Evolutionary conservation across 192 early-diverging fungal species (phyloP), one percentile per base, ranked within the genome.

Genomic region (Coemansia reversa): DNA sequence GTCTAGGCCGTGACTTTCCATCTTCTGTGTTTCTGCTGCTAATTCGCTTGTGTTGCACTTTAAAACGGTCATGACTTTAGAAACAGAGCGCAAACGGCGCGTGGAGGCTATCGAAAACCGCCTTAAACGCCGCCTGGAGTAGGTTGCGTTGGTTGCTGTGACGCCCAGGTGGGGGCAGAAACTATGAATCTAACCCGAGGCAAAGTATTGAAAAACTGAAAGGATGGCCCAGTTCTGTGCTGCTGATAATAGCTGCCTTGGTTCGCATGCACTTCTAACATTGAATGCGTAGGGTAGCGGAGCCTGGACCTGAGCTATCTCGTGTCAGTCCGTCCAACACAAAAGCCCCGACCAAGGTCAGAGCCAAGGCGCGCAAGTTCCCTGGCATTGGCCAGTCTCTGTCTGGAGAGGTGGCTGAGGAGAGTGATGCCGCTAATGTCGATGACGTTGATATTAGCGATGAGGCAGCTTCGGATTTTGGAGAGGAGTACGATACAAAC

Each of bases 351-450:
- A 65, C 18, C 64, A 77, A 68, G 54, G 58, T 35, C 35, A 48
- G 62, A 4, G 25, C 69, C 52, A 73, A 69, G 59, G 55, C 30
- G 20, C 7, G 52, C 30, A 67, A 64, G 54, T 77, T 77, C 54
- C 75, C 75, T 20, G 75, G 75, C 47, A 47, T 58, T 12, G 75
- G 75, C 22, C 69, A 60, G 50, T 39, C 75, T 11, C 52, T 77
- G 0, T 63, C 69, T n/a, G 69, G 49, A 18, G 22, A 65, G 9
- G 62, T 39, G 4, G 45, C 52, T 18, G 48, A 66, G 24, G 60
- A 60, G 8, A 42, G 51, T 18, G 25, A 60, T 5, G 58, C 7
- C 57, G 58, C 55, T 3, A 55, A 55, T 22, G 32, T 9, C 1
- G 67, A 19, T 32, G 23, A 51, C 3, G 68, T n/a, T n/a, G 27